Conservation (phyloP, 495 filamentous ascomycete species). For the Podospora comata region DNA sequence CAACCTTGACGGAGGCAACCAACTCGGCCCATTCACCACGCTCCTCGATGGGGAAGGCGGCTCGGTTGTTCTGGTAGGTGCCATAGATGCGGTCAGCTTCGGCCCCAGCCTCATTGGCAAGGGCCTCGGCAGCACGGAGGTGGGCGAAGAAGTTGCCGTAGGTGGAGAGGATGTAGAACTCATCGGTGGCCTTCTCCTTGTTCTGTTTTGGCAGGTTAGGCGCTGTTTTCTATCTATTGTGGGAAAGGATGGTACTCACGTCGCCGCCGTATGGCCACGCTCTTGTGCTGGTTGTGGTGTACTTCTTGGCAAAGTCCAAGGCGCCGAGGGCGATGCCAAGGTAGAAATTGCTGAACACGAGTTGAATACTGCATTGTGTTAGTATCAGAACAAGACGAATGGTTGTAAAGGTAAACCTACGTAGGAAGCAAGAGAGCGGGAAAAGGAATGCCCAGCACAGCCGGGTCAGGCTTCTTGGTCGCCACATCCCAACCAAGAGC, state of each 20-base stretch:
- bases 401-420: not conserved
- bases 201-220: slow-evolving; percentile 21
- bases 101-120: slow-evolving; percentile 52
- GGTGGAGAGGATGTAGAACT: slow-evolving; percentile 59
- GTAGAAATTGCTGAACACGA: slow-evolving; percentile 62
- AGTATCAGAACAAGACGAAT: not conserved
- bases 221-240: too few relatives aligned
- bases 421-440: slow-evolving; percentile 54
- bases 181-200: slow-evolving; percentile 53
- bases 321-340: slow-evolving; percentile 57
- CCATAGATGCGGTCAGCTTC: slow-evolving; percentile 44
- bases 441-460: slow-evolving; percentile 48
- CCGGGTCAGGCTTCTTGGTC: slow-evolving; percentile 45
- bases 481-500: slow-evolving; percentile 54
- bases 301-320: slow-evolving; percentile 47
- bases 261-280: slow-evolving; percentile 59
- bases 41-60: slow-evolving; percentile 40
- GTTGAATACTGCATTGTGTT: slow-evolving; percentile 44
- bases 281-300: slow-evolving; percentile 51
- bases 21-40: slow-evolving; percentile 58
- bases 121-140: slow-evolving; percentile 53
- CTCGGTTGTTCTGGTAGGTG: slow-evolving; percentile 34
- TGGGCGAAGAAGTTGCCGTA: slow-evolving; percentile 61
- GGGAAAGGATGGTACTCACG: slow-evolving; percentile 6
- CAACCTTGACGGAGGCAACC: slow-evolving; percentile 58